These are phyloP conservation scores for Yueomyces sinensis DNA, from an alignment of 805 yeast genomes.

Conservation along the genomic window DNA sequence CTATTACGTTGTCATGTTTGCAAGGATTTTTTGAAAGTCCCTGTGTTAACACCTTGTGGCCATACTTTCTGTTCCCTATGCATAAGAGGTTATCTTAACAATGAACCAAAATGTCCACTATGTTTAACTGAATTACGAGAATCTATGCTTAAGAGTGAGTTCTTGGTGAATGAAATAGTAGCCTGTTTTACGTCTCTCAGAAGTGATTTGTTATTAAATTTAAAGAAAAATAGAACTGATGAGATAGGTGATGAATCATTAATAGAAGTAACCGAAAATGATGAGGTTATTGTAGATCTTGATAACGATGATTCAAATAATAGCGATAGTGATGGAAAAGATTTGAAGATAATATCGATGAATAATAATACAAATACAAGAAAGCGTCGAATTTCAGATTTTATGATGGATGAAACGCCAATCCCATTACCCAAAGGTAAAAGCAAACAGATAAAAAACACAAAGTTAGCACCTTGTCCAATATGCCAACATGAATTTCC, in stretches of 20 bases:
- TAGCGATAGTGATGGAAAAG: conserved; percentile 10
- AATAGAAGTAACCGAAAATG: conserved; percentile 22
- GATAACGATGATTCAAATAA: conserved; percentile 6
- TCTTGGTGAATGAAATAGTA: conserved; percentile 59
- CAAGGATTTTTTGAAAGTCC: conserved; percentile 67
- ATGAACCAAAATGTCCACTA: conserved; percentile 56
- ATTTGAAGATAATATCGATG: conserved; percentile 19
- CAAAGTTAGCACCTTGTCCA: conserved; percentile 44
- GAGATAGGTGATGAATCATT: conserved; percentile 6
- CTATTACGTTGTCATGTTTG: conserved; percentile 76
- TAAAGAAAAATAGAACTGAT: conserved; percentile 1
- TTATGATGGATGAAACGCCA: too few species aligned
- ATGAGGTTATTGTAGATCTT: conserved; percentile 5
- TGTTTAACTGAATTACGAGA: conserved; percentile 63
- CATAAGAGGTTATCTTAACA: conserved; percentile 56
- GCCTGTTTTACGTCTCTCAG: conserved; percentile 36
- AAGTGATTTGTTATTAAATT: conserved; percentile 1
- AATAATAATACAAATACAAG: conserved; percentile 13
- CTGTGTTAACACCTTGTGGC: conserved; percentile 73
- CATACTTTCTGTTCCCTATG: conserved; percentile 87
- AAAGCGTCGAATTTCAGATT: conserved; percentile 1
- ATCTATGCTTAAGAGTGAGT: conserved; percentile 52
- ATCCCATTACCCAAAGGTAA: conserved; percentile 1
- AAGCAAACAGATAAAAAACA: conserved; percentile 3
- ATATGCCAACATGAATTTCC: conserved; percentile 47